Evolutionary conservation across 2,329 filamentous ascomycete genomes (phyloP), one percentile per base, ranked within the genome.

Genomic region (Metarhizium sp.): DNA sequence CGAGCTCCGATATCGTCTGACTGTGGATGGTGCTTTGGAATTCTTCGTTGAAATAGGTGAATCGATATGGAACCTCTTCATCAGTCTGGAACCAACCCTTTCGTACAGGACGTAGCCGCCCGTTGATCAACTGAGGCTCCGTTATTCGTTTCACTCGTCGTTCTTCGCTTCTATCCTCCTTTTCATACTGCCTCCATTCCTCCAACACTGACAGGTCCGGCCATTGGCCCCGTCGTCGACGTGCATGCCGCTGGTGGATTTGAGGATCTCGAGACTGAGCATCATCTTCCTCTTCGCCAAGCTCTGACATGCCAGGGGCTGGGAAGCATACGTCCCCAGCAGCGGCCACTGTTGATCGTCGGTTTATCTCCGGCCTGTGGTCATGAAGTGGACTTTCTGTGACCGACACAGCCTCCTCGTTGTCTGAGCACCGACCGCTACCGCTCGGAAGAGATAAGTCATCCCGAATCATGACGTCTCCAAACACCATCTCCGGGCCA

Each of bases 31-130:
- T 99, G 69, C 89, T 95, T 64, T 90, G 87, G 55, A 97, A 90
- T 59, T 96, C 90, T 67, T 97, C 94, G 69, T 97, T 97, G 78
- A 99, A 99, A 70, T 99, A 99, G 0, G 94, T 97, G 69, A 96
- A 99, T 30, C 94, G 83, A 69, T 95, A 97, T 0, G 94, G 94
- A 0, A 87, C 84, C 60, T 96, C 92, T 58, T 96, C 92, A 60
- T 94, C 89, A 53, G 89, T 85, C 43, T 87, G 82, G 68, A 90
- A 92, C 92, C 92, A 99, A 14, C 82, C 81, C 62, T 81, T 82
- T 59, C 88, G 85, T 43, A 89, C 84, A 13, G 92, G 91, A 5
- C 94, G 85, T 48, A 99, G 74, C 54, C 94, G 83, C 0, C 94
- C 94, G 57, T 92, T 92, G 57, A 99, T 86, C 62, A 97, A 82